Percentiles rank a stretch among this genome's conserved stretches.
These are phyloP conservation scores for Aspergillus novoparasiticus DNA, from an alignment of 2,329 filamentous ascomycete genomes.

Conservation along the genomic window DNA sequence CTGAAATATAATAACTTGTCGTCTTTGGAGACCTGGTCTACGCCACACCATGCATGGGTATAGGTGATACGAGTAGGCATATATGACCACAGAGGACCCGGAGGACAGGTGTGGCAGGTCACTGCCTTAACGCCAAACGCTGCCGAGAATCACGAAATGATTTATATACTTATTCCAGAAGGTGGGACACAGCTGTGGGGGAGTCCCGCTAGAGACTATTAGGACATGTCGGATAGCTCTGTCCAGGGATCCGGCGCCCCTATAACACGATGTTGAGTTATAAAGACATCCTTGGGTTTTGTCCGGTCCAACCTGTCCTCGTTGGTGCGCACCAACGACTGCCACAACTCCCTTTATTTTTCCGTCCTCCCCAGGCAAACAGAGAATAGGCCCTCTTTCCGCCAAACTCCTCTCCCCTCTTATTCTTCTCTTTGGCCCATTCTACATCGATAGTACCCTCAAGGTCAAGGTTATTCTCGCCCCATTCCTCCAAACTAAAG, in stretches of 20 bases:
- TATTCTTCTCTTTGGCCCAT: slow-evolving; percentile 31
- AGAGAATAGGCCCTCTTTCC: slow-evolving; percentile 28
- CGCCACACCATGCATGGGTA: too few species aligned
- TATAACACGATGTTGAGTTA: slow-evolving; percentile 30
- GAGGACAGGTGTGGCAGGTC: too few species aligned
- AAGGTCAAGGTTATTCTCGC: slow-evolving; percentile 26
- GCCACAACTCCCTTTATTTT: slow-evolving; percentile 28
- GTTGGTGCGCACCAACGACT: slow-evolving; percentile 29
- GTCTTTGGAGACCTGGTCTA: too few species aligned
- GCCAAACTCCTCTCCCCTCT: slow-evolving; percentile 23
- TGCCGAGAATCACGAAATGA: too few species aligned
- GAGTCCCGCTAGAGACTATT: slow-evolving; percentile 11
- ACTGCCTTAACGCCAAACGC: too few species aligned
- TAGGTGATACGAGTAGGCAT: too few species aligned
- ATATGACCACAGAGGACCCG: too few species aligned
- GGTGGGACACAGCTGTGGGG: too few species aligned
- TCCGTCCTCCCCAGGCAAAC: slow-evolving; percentile 27
- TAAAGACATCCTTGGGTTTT: slow-evolving; percentile 28
- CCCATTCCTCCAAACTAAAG: slow-evolving; percentile 34
- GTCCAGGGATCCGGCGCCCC: slow-evolving; percentile 32
- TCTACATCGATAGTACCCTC: slow-evolving; percentile 30
- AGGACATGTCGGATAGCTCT: slow-evolving; percentile 23
- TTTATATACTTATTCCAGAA: too few species aligned
- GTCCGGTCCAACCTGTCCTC: slow-evolving; percentile 29
- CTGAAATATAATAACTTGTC: too few species aligned